Base-by-base conservation (phyloP, 768 basidiomycete species). In the Kwoniella sp. region DNA sequence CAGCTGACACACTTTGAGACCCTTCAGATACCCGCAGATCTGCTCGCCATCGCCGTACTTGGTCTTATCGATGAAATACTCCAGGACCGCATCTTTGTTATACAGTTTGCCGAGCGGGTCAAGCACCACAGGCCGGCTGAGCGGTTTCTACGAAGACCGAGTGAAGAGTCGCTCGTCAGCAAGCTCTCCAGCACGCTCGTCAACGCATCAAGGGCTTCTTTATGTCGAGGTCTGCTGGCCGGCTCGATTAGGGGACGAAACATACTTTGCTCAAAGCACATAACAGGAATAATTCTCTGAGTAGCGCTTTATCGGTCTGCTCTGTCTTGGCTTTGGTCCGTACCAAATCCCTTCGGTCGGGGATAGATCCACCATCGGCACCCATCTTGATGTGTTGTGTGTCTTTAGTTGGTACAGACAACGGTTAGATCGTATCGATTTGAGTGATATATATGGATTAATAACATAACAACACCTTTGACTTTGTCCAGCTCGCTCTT, bases 261-360 rank as follows among this genome's bases (percentile, higher is more conserved):
- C 83, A 57, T 74, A 91, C 93, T 87, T 97, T 97, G 47, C 94
- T 96, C 2, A 99, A 84, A 9, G 94, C 93, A 77, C 96, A 99
- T 79, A 91, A 93, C 66, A 90, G 87, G 93, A 92, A 98, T 53
- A 86, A 84, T 1, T 93, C 93, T 34, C 90, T 86, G 13, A 88
- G 87, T 74, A 95, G 90, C 73, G 93, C 93, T 1, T 91, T 89
- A 85, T 98, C 94, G 0, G 91, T 91, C 73, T 91, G 87, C 79
- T 93, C 91, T 22, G 89, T 88, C 85, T 89, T 79, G 31, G 75
- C 71, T 65, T 80, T 82, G 2, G 78, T 82, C 70, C 75, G 78
- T 37, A 83, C 81, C 11, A 83, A 71, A 57, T 82, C 82, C 28
- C 76, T 63, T 26, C 82, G 74, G 61, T 82, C 80, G 0, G 82